Conservation (phyloP, 371 early-diverging fungal species). For the Saksenaea oblongispora region DNA sequence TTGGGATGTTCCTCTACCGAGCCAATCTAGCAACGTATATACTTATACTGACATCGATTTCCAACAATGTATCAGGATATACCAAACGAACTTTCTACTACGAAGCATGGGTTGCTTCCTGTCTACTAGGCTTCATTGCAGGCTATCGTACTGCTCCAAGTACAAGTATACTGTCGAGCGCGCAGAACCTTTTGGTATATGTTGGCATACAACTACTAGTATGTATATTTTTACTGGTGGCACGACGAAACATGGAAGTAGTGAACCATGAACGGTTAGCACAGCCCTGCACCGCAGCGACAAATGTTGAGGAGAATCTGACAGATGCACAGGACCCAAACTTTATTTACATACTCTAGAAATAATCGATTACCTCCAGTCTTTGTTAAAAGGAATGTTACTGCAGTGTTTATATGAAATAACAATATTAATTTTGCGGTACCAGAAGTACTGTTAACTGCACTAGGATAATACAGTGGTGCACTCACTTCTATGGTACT, state of each 20-base stretch:
- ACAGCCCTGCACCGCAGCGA: neutral
- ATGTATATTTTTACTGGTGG: neutral
- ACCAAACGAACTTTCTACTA: slow-evolving; percentile 1
- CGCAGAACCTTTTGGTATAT: neutral
- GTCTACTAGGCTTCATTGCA: neutral
- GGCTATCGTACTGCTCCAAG: slow-evolving; percentile 1
- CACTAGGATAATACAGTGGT: too few relatives aligned
- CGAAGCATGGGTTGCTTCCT: neutral
- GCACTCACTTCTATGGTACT: too few relatives aligned
- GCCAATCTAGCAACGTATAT: slow-evolving; percentile 2
- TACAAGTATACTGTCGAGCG: neutral
- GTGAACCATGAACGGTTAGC: slow-evolving; percentile 3
- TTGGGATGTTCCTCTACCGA: slow-evolving; percentile 18
- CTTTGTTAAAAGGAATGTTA: too few relatives aligned
- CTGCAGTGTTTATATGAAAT: too few relatives aligned
- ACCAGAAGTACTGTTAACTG: too few relatives aligned
- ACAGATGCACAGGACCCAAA: slow-evolving; percentile 17
- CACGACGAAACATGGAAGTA: slow-evolving; percentile 9
- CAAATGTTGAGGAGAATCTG: slow-evolving; percentile 16
- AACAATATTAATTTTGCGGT: too few relatives aligned
- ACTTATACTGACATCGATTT: slow-evolving; percentile 5
- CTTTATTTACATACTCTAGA: slow-evolving; percentile 21
- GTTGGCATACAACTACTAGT: neutral
- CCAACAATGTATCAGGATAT: slow-evolving; percentile 1
- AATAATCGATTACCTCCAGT: too few relatives aligned